Evolutionary conservation across 2,329 filamentous ascomycete genomes (phyloP), one percentile per base, ranked within the genome.

Genomic region (Beauveria caledonica): DNA sequence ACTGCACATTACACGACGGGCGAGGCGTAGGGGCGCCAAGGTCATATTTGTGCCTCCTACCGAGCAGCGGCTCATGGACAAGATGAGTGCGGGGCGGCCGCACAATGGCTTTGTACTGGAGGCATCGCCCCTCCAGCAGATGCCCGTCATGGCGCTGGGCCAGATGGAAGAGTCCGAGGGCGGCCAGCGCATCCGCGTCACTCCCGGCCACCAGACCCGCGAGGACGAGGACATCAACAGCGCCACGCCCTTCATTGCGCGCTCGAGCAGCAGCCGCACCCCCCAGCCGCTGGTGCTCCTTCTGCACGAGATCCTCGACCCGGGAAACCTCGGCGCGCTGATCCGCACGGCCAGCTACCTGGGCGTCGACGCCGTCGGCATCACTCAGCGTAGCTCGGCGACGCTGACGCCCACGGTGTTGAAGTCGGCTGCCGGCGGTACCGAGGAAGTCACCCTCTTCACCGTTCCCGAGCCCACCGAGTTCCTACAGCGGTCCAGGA

Each of bases 61-160:
- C 1, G 86, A 86, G 69, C 75, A 90, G 62, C 82, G 81, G 1
- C 76, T 91, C 45, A 81, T 99, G 76, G 87, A 95, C 73, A 92
- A 90, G 73, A 90, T 95, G 84, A 89, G 89, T 65, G 82, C 80
- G 60, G 86, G 87, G 1, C 83, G 94, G 45, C 91, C 93, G 39
- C 93, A 99, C 74, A 97, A 97, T 69, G 92, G 93, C 51, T 87
- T 88, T 66, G 80, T 97, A 17, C 81, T 99, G 3, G 94, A 99
- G 74, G 86, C 89, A 15, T 96, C 92, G 0, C 89, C 89, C 1
- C 74, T 97, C 1, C 91, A 92, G 0, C 85, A 87, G 64, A 76
- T 85, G 2, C 90, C 89, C 0, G 76, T 93, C 48, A 79, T 76
- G 33, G 76, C 80, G 17, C 76, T 95, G 4, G 79, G 80, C 0